Evolutionary conservation across 495 filamentous ascomycete species (phyloP).

Genomic region (Margaritispora aquatica): DNA sequence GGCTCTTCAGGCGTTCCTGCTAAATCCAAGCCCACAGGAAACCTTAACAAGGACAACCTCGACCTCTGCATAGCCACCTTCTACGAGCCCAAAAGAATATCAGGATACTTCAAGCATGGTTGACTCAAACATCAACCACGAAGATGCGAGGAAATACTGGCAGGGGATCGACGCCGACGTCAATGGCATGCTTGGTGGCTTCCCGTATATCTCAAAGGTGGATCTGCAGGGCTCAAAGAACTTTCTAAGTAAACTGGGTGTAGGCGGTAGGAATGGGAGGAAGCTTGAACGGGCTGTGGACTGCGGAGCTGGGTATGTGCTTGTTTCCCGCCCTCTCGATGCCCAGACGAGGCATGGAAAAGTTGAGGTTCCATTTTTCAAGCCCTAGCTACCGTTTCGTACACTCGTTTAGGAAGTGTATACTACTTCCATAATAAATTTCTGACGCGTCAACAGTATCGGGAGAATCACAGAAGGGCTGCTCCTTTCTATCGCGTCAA

Average conservation of each 20-base stretch:
- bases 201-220: conserved; percentile 62
- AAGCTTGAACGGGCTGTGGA: conserved; percentile 34
- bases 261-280: conserved; percentile 13
- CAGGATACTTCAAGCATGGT: too few species aligned
- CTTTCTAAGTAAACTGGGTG: conserved; percentile 71
- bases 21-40: neutral
- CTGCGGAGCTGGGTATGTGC: conserved; percentile 47
- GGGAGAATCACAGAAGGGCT: conserved; percentile 49
- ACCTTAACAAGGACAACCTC: too few species aligned
- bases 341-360: neutral
- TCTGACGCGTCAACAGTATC: conserved; percentile 30
- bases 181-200: conserved; percentile 82
- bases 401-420: too few species aligned
- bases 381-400: too few species aligned
- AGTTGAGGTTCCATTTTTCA: too few species aligned
- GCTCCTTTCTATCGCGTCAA: conserved; percentile 32
- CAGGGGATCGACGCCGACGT: conserved; percentile 59
- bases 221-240: conserved; percentile 71
- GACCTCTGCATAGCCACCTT: too few species aligned
- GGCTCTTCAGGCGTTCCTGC: neutral
- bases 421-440: neutral
- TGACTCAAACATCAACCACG: conserved; percentile 46
- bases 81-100: too few species aligned
- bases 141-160: conserved; percentile 66
- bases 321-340: neutral